phyloP scores from a whole-genome alignment of 495 filamentous ascomycete species.

The Aspergillus heteromorphus region DNA sequence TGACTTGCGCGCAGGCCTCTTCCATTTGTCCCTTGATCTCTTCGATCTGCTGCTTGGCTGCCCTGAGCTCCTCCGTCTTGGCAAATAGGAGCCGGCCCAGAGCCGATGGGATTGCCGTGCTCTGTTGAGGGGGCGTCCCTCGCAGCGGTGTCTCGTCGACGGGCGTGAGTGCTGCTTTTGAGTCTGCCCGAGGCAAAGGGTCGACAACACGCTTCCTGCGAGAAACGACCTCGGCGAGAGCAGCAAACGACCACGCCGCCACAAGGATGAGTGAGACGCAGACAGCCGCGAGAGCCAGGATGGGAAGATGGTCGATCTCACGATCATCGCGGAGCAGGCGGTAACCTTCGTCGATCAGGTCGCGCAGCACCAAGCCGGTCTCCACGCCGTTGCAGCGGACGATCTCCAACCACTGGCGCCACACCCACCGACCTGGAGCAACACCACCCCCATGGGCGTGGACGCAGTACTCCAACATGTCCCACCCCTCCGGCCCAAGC shows the following conservation, averaged over 20 bases:
- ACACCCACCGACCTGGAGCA: neutral
- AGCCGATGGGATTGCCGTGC: neutral
- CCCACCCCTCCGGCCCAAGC: neutral
- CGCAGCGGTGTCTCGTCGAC: neutral
- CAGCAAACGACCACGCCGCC: neutral
- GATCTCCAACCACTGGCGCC: neutral
- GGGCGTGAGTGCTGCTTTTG: neutral
- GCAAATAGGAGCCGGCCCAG: neutral
- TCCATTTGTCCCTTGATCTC: neutral
- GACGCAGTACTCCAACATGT: slow-evolving; percentile 1
- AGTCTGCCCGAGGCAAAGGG: neutral
- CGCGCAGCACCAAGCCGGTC: slow-evolving; percentile 1
- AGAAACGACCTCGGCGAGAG: neutral
- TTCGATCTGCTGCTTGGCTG: neutral
- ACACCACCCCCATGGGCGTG: neutral
- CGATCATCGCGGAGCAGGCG: neutral
- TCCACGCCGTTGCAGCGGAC: slow-evolving; percentile 10
- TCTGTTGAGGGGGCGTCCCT: neutral
- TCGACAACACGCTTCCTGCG: neutral
- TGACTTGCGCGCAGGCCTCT: neutral
- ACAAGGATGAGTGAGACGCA: neutral
- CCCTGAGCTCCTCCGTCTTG: slow-evolving; percentile 2
- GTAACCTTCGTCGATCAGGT: neutral
- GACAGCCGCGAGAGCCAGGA: neutral
- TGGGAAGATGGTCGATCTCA: slow-evolving; percentile 4